Base-by-base conservation (phyloP, 306 rosid genomes). In the Psophocarpus tetragonolobus region DNA sequence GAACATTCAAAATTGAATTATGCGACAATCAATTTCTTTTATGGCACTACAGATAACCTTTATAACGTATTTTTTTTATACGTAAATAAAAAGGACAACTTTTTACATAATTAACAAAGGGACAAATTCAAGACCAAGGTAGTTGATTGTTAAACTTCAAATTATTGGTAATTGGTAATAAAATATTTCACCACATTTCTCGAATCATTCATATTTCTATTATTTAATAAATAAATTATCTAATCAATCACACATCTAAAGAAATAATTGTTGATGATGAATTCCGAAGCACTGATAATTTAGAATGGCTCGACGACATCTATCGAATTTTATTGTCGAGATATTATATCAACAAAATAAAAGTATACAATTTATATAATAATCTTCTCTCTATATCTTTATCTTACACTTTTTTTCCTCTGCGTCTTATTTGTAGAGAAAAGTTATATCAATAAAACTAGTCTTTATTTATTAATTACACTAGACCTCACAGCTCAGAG, bases 281-380 rank as follows among this genome's bases (percentile, higher is more conserved):
- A 41, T 18, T 26, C 45, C 75, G 69, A 67, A 45, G 21, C 26
- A 78, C n/a, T 60, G 9, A 39, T 61, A 68, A 67, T 41, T 32
- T 24, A 47, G 20, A 32, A 63, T 12, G 64, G 69, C 38, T 33
- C 39, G 5, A n/a, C 11, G 36, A 36, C 2, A 7, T 4, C 14
- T 13, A n/a, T 44, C 53, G 8, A 32, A 8, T 6, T 13, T 50
- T 27, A 29, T 29, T 60, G 10, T 27, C 6, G 63, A 24, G 18
- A 56, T 4, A n/a, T 48, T 48, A 48, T n/a, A 48, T 17, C 2
- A 9, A 5, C 6, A 48, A 23, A 48, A 47, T 15, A 47, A 47
- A 47, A 47, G 15, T 47, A n/a, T 15, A 47, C 54, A 47, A 47
- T 47, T 47, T 50, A 7, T 50, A 8, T 3, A 20, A 5, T 51